Evolutionary conservation across 202 grass and related monocot species (phyloP).

Genomic region (Carex arenaria): DNA sequence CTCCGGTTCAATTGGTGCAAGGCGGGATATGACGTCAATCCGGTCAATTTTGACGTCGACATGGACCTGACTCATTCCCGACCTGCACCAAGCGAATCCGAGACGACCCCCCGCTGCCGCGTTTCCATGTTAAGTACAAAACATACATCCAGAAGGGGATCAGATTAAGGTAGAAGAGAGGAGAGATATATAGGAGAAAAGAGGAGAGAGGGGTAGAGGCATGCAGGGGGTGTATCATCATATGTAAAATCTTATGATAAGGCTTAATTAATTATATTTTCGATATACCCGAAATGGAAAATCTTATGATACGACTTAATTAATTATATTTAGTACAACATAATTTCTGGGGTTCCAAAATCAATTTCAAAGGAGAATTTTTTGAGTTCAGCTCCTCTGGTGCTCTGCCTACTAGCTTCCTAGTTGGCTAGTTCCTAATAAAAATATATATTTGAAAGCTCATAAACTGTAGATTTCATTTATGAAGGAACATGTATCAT

Average conservation of each 20-base stretch:
- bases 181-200: not conserved
- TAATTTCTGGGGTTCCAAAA: not conserved
- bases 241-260: not conserved
- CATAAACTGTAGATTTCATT: too few species aligned
- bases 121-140: not conserved
- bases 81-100: constrained; percentile 59
- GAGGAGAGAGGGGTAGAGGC: not conserved
- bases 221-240: not conserved
- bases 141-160: not conserved
- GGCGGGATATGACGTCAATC: constrained; percentile 21
- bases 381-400: not conserved
- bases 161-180: not conserved
- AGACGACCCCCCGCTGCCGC: constrained; percentile 20
- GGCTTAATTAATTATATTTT: constrained; percentile 9
- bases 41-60: not conserved
- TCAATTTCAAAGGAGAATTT: not conserved
- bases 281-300: not conserved
- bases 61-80: constrained; percentile 19
- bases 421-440: not conserved
- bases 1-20: constrained; percentile 55
- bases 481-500: not conserved
- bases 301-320: constrained; percentile 8
- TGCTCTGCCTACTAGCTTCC: not conserved
- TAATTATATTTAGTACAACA: not conserved
- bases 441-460: too few species aligned